A percentile compares a stretch with the other conserved stretches of the same genome.
Conservation (phyloP, 495 filamentous ascomycete genomes). For the Aspergillus ellipticus region DNA sequence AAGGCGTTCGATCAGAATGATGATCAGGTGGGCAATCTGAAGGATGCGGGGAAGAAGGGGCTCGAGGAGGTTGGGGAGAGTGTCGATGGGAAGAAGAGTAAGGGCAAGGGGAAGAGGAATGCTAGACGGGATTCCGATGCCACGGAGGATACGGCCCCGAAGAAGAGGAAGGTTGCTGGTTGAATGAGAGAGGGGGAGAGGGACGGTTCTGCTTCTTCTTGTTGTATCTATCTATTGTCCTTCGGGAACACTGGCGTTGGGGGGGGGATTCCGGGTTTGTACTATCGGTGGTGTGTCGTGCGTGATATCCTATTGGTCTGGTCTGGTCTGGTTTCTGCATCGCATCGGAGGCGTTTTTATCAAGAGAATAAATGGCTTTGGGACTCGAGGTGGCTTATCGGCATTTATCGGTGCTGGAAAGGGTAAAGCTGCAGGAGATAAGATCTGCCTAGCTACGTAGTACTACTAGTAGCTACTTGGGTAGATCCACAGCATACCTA, state of each 20-base stretch:
- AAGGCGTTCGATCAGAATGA: slow-evolving; percentile 61
- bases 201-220: too few species aligned
- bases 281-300: background rate
- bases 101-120: slow-evolving; percentile 43
- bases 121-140: slow-evolving; percentile 40
- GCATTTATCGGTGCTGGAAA: background rate
- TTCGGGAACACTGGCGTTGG: background rate
- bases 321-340: too few species aligned
- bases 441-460: background rate
- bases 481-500: too few species aligned
- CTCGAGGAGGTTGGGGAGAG: slow-evolving; percentile 19
- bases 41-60: slow-evolving; percentile 40
- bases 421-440: background rate
- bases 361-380: background rate
- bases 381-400: background rate
- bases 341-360: background rate
- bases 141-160: slow-evolving; percentile 38
- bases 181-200: too few species aligned
- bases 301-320: slow-evolving; percentile 1
- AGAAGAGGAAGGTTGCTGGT: slow-evolving; percentile 40
- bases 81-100: slow-evolving; percentile 33
- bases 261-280: background rate
- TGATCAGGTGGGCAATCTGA: slow-evolving; percentile 41
- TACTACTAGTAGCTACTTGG: background rate
- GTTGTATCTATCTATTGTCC: too few species aligned